Conservation (phyloP, 352 stramenopile species). For the Globisporangium echinulatum region DNA sequence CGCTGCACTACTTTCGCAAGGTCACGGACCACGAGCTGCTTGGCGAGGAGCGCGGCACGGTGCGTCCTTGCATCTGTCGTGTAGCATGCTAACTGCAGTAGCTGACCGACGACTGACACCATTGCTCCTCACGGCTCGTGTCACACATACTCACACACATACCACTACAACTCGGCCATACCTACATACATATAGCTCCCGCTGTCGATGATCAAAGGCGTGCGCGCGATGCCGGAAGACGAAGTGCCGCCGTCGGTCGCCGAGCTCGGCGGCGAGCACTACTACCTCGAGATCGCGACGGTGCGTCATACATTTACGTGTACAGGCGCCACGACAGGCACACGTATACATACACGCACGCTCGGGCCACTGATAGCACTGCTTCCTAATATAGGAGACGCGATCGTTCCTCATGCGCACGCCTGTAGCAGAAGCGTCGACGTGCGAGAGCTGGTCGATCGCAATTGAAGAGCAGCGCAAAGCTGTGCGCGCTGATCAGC, state of each 20-base stretch:
- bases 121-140: too few species aligned
- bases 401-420: slow-evolving; percentile 74
- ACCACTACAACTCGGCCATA: too few species aligned
- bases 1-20: slow-evolving; percentile 79
- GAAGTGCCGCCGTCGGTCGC: slow-evolving; percentile 42
- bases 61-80: slow-evolving; percentile 10
- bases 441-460: slow-evolving; percentile 81
- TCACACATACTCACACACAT: neutral
- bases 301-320: slow-evolving; percentile 15
- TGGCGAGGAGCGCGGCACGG: slow-evolving; percentile 69
- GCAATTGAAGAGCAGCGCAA: slow-evolving; percentile 82
- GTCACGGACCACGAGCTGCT: slow-evolving; percentile 64
- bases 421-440: slow-evolving; percentile 56
- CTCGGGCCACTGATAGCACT: too few species aligned
- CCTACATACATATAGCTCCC: slow-evolving; percentile 25
- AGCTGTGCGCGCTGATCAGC: slow-evolving; percentile 46
- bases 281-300: slow-evolving; percentile 78
- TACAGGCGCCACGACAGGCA: too few species aligned
- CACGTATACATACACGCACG: neutral
- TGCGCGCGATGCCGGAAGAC: slow-evolving; percentile 74
- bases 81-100: too few species aligned
- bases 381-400: slow-evolving; percentile 28
- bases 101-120: too few species aligned
- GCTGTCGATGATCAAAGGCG: slow-evolving; percentile 54
- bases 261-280: slow-evolving; percentile 59